Conservation (phyloP, 2,329 filamentous ascomycete genomes). For the Penicillium sp. region DNA sequence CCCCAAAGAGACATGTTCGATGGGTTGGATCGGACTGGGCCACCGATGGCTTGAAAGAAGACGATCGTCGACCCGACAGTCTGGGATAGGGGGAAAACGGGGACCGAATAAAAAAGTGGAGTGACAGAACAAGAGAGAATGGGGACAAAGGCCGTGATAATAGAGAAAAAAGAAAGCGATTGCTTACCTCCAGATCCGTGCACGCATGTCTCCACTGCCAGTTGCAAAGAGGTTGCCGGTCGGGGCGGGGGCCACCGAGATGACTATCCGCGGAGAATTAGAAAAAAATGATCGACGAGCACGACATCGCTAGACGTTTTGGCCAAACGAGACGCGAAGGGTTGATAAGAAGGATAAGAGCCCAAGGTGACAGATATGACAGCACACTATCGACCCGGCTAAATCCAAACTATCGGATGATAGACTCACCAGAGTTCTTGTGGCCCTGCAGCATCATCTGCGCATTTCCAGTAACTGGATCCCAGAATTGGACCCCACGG, state of each 20-base stretch:
- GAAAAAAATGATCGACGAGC: neutral
- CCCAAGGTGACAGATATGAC: slow-evolving; percentile 4
- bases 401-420: neutral
- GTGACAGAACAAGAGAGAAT: neutral
- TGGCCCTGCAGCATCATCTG: slow-evolving; percentile 99
- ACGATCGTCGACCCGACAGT: neutral
- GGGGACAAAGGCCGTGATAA: neutral
- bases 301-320: neutral
- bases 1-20: neutral
- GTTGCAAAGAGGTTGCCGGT: slow-evolving; percentile 89
- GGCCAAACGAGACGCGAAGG: neutral
- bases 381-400: slow-evolving; percentile 6
- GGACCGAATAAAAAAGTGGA: neutral
- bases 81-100: neutral
- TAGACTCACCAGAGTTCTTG: slow-evolving; percentile 79
- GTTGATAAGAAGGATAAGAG: neutral
- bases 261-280: slow-evolving; percentile 63
- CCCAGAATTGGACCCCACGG: slow-evolving; percentile 97
- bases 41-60: neutral
- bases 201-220: slow-evolving; percentile 95
- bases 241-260: slow-evolving; percentile 93
- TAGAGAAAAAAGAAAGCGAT: neutral
- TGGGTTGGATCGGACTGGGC: neutral
- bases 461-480: slow-evolving; percentile 87
- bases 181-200: slow-evolving; percentile 87